Conservation (phyloP, 2,329 filamentous ascomycete species). For the Trichoderma guizhouense region DNA sequence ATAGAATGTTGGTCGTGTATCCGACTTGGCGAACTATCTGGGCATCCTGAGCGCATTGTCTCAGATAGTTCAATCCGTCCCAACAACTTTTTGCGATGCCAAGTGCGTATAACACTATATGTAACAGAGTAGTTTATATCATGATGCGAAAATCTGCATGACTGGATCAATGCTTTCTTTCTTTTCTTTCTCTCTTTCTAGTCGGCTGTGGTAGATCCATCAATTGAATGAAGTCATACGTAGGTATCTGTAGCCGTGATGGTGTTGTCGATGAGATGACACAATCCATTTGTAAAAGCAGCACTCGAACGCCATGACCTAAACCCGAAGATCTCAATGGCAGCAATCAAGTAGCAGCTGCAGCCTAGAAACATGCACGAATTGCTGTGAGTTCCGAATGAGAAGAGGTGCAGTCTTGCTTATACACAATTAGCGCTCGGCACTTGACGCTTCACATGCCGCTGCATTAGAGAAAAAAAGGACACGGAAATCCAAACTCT, state of each 20-base stretch:
- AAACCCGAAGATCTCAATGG: neutral
- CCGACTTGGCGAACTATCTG: neutral
- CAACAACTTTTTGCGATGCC: neutral
- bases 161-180: neutral
- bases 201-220: too few relatives aligned
- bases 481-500: neutral
- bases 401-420: neutral
- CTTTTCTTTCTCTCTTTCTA: neutral
- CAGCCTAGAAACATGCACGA: neutral
- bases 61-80: neutral
- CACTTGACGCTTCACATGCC: neutral
- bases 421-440: neutral
- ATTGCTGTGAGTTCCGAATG: neutral
- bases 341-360: neutral
- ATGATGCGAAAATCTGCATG: neutral
- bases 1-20: neutral
- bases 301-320: neutral
- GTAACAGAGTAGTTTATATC: neutral
- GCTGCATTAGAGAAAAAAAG: neutral
- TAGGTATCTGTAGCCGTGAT: neutral
- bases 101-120: neutral
- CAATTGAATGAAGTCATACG: neutral
- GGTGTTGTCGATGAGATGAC: neutral
- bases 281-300: neutral
- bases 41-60: neutral